These are phyloP conservation scores for Boletellus dicymbophilus DNA, from an alignment of 1,284 basidiomycete genomes.

Conservation along the genomic window DNA sequence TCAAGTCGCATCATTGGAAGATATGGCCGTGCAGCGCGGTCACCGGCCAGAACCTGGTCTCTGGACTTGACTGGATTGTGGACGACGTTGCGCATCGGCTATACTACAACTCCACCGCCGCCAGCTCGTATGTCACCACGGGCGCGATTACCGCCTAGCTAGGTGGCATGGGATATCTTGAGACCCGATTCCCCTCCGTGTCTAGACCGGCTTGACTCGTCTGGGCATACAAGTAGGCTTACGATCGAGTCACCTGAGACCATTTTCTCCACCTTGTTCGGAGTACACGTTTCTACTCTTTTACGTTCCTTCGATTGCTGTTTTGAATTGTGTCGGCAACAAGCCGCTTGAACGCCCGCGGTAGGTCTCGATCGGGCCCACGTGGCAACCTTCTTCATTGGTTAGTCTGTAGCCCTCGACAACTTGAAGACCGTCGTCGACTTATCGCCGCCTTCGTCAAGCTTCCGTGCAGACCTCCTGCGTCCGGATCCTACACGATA, in stretches of 20 bases:
- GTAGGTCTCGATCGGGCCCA: slow-evolving; percentile 21
- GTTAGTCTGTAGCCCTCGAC: slow-evolving; percentile 14
- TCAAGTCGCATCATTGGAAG: slow-evolving; percentile 88
- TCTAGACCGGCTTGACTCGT: slow-evolving; percentile 7
- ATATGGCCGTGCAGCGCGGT: slow-evolving; percentile 93
- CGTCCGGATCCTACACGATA: slow-evolving; percentile 9
- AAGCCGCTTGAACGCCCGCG: slow-evolving; percentile 1
- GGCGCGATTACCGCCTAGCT: background rate
- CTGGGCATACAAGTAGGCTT: slow-evolving; percentile 5
- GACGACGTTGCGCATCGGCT: slow-evolving; percentile 83
- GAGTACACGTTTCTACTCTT: too few relatives aligned
- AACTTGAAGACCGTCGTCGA: too few relatives aligned
- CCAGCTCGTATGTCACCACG: slow-evolving; percentile 1
- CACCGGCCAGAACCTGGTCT: slow-evolving; percentile 82
- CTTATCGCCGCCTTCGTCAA: slow-evolving; percentile 31
- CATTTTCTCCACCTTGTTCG: background rate
- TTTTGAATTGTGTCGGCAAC: slow-evolving; percentile 10
- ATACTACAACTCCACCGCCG: slow-evolving; percentile 54
- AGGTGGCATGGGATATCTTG: background rate
- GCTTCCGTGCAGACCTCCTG: slow-evolving; percentile 19
- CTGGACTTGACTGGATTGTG: slow-evolving; percentile 95
- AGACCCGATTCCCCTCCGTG: slow-evolving; percentile 6
- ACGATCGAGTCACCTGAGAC: slow-evolving; percentile 14
- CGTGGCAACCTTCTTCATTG: slow-evolving; percentile 23
- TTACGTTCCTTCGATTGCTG: slow-evolving; percentile 6